These are phyloP conservation scores for Ceratobasidium sp. DNA, from an alignment of 1,284 basidiomycete species.

Conservation along the genomic window DNA sequence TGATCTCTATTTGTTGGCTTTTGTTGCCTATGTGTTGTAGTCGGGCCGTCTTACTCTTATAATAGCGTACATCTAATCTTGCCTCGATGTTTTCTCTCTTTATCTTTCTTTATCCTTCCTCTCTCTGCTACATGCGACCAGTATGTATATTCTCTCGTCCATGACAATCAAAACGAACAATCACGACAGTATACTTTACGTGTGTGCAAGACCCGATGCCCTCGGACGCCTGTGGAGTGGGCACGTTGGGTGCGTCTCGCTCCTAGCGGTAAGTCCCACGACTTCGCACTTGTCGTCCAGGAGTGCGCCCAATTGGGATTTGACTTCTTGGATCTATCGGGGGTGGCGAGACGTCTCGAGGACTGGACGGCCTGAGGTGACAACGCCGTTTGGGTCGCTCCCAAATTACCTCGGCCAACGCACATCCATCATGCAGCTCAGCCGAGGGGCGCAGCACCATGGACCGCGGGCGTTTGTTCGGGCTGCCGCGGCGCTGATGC, in stretches of 20 bases:
- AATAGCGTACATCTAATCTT: constrained; percentile 30
- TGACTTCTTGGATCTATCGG: no score
- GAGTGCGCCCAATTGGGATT: no score
- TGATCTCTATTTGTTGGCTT: constrained; percentile 39
- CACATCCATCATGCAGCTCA: constrained; percentile 3
- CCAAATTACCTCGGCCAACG: not conserved
- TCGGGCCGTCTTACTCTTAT: constrained; percentile 6
- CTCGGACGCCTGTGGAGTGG: not conserved
- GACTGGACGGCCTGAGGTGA: constrained; percentile 3
- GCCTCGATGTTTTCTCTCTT: not conserved
- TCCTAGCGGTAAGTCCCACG: constrained; percentile 39
- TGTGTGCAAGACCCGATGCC: constrained; percentile 6
- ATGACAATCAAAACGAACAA: constrained; percentile 40
- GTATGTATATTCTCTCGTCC: not conserved
- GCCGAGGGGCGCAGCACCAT: constrained; percentile 5
- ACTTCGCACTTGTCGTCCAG: not conserved
- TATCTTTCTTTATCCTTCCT: constrained; percentile 26
- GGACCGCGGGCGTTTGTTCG: not conserved
- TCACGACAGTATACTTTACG: constrained; percentile 25
- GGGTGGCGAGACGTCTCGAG: no score
- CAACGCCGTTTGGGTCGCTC: constrained; percentile 14
- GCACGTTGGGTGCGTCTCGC: constrained; percentile 33
- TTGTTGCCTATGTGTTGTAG: no score
- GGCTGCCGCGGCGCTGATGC: not conserved
- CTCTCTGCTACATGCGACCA: constrained; percentile 19